A percentile compares a stretch with the other conserved stretches of the same genome.
Evolutionary conservation across 257 asterid species (phyloP).

Genomic region (Apocynum venetum): DNA sequence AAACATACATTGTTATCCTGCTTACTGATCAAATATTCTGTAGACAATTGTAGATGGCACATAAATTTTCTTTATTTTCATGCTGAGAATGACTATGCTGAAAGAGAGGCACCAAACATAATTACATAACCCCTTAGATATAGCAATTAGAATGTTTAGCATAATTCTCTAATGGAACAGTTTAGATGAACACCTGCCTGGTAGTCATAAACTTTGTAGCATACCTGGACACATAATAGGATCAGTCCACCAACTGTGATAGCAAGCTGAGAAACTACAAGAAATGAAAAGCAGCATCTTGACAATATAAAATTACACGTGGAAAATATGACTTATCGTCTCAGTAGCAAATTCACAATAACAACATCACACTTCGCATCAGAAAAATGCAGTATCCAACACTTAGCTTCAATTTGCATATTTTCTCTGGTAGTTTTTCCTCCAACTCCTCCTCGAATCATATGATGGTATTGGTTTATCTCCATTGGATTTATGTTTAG

Average conservation of each 20-base stretch:
- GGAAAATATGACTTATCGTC: background rate
- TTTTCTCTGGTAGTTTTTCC: background rate
- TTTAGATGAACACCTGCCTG: background rate
- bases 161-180: background rate
- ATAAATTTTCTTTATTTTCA: background rate
- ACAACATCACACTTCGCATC: background rate
- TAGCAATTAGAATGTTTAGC: background rate
- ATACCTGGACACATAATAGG: background rate
- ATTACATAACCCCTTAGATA: too few relatives aligned
- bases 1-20: background rate
- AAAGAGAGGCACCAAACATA: background rate
- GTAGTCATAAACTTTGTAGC: background rate
- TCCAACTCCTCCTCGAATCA: background rate
- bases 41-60: background rate
- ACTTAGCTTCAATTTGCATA: background rate
- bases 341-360: background rate
- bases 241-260: background rate
- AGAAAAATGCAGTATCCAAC: background rate
- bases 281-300: background rate
- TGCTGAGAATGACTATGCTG: background rate
- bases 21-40: background rate
- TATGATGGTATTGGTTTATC: background rate
- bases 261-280: background rate
- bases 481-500: background rate
- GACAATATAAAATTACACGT: conserved; percentile 8